These are phyloP conservation scores for Aspergillus olivimuriae DNA, from an alignment of 495 filamentous ascomycete species.

Conservation along the genomic window DNA sequence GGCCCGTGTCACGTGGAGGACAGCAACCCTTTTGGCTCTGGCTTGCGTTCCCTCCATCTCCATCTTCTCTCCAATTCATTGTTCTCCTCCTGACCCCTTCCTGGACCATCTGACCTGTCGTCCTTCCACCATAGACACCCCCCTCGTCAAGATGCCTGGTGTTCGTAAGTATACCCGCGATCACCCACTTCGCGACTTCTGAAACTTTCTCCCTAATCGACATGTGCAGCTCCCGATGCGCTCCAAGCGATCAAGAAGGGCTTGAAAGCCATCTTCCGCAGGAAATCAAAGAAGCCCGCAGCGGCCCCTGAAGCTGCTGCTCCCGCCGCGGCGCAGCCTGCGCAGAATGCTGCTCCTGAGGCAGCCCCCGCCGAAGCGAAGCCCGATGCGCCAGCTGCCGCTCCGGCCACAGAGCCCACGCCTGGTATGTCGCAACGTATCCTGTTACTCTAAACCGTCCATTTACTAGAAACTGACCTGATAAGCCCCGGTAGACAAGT, in stretches of 20 bases:
- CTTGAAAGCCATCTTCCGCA: slow-evolving; percentile 22
- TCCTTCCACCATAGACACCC: no score
- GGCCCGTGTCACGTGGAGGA: background rate
- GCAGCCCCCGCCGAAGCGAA: slow-evolving; percentile 11
- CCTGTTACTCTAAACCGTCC: no score
- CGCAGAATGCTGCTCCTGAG: slow-evolving; percentile 3
- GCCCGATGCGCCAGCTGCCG: slow-evolving; percentile 11
- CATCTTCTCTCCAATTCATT: background rate
- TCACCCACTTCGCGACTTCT: background rate
- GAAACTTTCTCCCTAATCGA: slow-evolving; percentile 7
- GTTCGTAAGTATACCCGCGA: slow-evolving; percentile 17
- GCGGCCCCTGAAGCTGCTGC: slow-evolving; percentile 5
- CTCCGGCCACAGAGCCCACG: slow-evolving; percentile 10
- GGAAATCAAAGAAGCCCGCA: slow-evolving; percentile 19
- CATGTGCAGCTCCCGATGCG: slow-evolving; percentile 14
- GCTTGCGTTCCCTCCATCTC: background rate
- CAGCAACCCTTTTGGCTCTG: background rate
- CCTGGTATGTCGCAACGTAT: slow-evolving; percentile 15
- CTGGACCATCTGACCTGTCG: no score
- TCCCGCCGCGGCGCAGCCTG: slow-evolving; percentile 5
- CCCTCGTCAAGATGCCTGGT: slow-evolving; percentile 25
- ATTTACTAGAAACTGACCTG: no score
- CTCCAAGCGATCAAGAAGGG: slow-evolving; percentile 23
- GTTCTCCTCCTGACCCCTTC: background rate
- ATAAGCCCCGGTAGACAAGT: slow-evolving; percentile 14